Percentiles rank a stretch among this genome's conserved stretches.
phyloP scores from a whole-genome alignment of 768 basidiomycete genomes.

The Termitomyces sp. region DNA sequence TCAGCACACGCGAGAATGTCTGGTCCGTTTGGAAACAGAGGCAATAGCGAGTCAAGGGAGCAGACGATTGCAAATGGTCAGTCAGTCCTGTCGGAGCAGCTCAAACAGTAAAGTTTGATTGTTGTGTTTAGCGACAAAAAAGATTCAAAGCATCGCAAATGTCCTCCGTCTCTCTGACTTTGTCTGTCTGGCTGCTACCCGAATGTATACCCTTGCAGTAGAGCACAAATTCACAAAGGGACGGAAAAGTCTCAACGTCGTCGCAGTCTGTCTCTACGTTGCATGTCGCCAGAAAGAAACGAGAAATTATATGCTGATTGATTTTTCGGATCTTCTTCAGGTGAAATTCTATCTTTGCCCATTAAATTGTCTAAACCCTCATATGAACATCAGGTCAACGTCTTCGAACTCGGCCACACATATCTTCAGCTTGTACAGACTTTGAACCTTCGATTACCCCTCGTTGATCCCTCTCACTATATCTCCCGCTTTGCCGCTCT shows the following conservation, averaged over 20 bases:
- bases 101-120: neutral
- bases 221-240: slow-evolving; percentile 95
- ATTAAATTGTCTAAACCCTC: neutral
- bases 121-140: slow-evolving; percentile 57
- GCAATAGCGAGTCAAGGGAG: slow-evolving; percentile 78
- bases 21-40: slow-evolving; percentile 77
- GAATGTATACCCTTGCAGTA: slow-evolving; percentile 90
- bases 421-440: slow-evolving; percentile 92
- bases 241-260: slow-evolving; percentile 85
- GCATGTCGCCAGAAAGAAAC: slow-evolving; percentile 91
- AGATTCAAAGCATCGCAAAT: slow-evolving; percentile 78
- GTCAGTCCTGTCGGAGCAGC: slow-evolving; percentile 17
- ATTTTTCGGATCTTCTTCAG: slow-evolving; percentile 95
- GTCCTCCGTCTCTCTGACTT: slow-evolving; percentile 75
- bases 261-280: slow-evolving; percentile 93
- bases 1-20: slow-evolving; percentile 78
- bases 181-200: slow-evolving; percentile 74
- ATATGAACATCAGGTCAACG: slow-evolving; percentile 67
- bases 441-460: slow-evolving; percentile 77
- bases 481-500: slow-evolving; percentile 93
- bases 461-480: slow-evolving; percentile 95
- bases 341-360: slow-evolving; percentile 30
- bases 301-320: slow-evolving; percentile 94
- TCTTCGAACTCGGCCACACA: slow-evolving; percentile 93
- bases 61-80: slow-evolving; percentile 90